phyloP scores from a whole-genome alignment of 2,329 filamentous ascomycete genomes.

The Colletotrichum sp. region DNA sequence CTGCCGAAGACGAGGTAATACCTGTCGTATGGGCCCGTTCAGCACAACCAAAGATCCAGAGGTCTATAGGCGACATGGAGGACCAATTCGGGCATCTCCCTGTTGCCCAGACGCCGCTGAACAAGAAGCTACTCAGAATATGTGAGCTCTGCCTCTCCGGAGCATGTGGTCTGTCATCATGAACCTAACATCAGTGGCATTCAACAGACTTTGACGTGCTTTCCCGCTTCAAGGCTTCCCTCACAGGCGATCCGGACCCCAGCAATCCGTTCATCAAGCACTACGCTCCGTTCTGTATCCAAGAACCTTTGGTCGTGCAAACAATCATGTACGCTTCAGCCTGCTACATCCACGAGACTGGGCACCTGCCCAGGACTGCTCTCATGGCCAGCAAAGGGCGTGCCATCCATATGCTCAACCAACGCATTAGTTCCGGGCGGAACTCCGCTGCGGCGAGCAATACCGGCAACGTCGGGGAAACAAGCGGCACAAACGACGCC shows the following conservation, averaged over 20 bases:
- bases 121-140: conserved; percentile 45
- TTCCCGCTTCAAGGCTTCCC: conserved; percentile 54
- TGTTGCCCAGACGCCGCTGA: conserved; percentile 45
- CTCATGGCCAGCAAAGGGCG: conserved; percentile 47
- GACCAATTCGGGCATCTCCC: conserved; percentile 46
- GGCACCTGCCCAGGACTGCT: conserved; percentile 47
- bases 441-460: background rate
- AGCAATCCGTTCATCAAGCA: conserved; percentile 50
- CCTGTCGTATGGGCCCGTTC: background rate
- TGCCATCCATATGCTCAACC: conserved; percentile 51
- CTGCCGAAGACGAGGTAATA: background rate
- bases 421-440: conserved; percentile 43
- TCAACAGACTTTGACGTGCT: conserved; percentile 50
- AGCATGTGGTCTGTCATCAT: background rate
- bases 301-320: conserved; percentile 54
- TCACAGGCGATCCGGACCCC: conserved; percentile 52
- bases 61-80: conserved; percentile 11
- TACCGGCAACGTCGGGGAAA: background rate
- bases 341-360: conserved; percentile 56
- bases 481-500: conserved; percentile 42
- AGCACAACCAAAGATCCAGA: background rate
- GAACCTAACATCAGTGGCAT: background rate
- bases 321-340: conserved; percentile 56
- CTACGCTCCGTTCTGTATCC: conserved; percentile 52
- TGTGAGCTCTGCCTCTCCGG: conserved; percentile 1